These are phyloP conservation scores for Beta corolliflora DNA, from an alignment of 179 eudicot genomes.

Conservation along the genomic window DNA sequence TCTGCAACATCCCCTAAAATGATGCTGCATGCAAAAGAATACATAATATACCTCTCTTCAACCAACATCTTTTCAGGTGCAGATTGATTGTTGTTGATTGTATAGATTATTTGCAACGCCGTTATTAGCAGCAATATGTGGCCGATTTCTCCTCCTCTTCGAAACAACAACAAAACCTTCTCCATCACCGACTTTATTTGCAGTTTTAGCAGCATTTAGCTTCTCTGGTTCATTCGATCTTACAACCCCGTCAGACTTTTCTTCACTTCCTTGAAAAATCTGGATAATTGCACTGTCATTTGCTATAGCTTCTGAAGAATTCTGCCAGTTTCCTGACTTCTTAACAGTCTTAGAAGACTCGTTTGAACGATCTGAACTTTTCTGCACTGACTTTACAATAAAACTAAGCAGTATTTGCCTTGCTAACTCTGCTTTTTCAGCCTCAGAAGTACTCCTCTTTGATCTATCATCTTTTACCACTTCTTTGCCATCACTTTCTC, in stretches of 20 bases:
- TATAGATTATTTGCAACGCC: constrained; percentile 50
- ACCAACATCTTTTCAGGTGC: constrained; percentile 49
- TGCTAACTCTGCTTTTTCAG: constrained; percentile 86
- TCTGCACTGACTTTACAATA: constrained; percentile 84
- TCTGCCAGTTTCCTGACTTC: constrained; percentile 48
- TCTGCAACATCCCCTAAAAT: constrained; percentile 19
- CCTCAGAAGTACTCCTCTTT: constrained; percentile 60
- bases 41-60: background rate
- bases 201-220: constrained; percentile 25
- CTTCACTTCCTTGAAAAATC: constrained; percentile 64
- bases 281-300: constrained; percentile 86
- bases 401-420: constrained; percentile 95
- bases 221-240: constrained; percentile 32
- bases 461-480: constrained; percentile 44
- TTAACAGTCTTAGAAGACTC: constrained; percentile 38
- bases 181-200: constrained; percentile 57
- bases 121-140: constrained; percentile 52
- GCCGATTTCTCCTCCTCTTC: constrained; percentile 79
- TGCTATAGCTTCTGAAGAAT: constrained; percentile 71
- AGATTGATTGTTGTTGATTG: constrained; percentile 77
- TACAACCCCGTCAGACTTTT: constrained; percentile 37
- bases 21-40: constrained; percentile 9
- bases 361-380: constrained; percentile 42
- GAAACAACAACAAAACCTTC: constrained; percentile 91
- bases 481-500: constrained; percentile 37